Percentiles rank a stretch among this genome's conserved stretches.
Evolutionary conservation across 768 basidiomycete species (phyloP).

Genomic region (Mycena crocata): DNA sequence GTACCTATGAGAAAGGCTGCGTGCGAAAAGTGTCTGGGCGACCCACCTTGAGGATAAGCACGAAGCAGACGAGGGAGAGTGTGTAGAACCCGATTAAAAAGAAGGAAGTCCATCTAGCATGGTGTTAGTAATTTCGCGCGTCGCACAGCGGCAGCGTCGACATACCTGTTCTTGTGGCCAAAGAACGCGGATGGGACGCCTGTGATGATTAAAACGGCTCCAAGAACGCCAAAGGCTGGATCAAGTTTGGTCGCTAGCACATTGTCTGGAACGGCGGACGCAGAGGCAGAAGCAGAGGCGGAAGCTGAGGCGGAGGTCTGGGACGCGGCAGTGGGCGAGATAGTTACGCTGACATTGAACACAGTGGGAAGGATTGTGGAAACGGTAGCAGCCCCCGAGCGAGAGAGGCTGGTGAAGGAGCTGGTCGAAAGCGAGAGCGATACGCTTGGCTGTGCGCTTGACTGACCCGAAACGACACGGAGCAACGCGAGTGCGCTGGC

Average conservation of each 20-base stretch:
- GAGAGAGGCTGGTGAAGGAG: constrained; percentile 60
- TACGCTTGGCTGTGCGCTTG: constrained; percentile 51
- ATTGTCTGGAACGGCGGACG: constrained; percentile 57
- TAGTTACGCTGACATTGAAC: constrained; percentile 68
- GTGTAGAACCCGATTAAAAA: constrained; percentile 95
- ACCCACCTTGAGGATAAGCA: constrained; percentile 77
- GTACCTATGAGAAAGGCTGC: not conserved
- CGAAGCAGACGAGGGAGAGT: constrained; percentile 84
- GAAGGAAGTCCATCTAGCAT: constrained; percentile 80
- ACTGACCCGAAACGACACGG: constrained; percentile 38
- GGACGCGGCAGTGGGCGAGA: constrained; percentile 54
- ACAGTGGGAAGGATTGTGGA: constrained; percentile 69
- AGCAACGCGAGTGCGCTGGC: constrained; percentile 49
- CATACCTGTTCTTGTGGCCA: constrained; percentile 93
- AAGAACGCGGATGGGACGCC: constrained; percentile 91
- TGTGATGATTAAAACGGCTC: constrained; percentile 88
- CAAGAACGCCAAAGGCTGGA: constrained; percentile 91
- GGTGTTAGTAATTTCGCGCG: constrained; percentile 8
- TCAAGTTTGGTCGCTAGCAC: constrained; percentile 77
- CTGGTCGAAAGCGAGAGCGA: constrained; percentile 68
- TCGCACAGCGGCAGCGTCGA: too few species aligned
- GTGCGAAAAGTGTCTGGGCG: not conserved
- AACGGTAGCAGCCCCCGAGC: constrained; percentile 60
- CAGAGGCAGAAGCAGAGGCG: constrained; percentile 54
- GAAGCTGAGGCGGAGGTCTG: constrained; percentile 52